Evolutionary conservation across 1,284 basidiomycete species (phyloP), one percentile per base, ranked within the genome.

Genomic region (Earliella scabrosa): DNA sequence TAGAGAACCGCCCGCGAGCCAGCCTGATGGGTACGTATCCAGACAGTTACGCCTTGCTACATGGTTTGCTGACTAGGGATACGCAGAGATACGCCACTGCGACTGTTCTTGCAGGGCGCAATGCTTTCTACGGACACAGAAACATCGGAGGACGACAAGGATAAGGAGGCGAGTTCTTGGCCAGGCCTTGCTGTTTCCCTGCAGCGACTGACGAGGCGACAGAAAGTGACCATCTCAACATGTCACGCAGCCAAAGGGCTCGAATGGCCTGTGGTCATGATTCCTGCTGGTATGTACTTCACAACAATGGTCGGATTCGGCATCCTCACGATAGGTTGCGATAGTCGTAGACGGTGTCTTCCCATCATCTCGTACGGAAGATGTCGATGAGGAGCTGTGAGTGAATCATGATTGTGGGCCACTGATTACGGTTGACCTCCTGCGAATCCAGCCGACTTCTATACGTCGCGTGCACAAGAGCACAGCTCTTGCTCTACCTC

Each of bases 161-260:
- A 75, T 38, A 81, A 80, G 58, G 82, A 82, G 59, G n/a, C n/a
- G n/a, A n/a, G 86, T 86, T 44, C 56, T 77, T 71, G 24, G 20
- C n/a, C 31, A 43, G 13, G 45, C 29, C 7, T 45, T 14, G 14
- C 7, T 31, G 10, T 9, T 29, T 2, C 14, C 1, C 14, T 13
- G 16, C 54, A 55, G 44, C 32, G 4, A 24, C 45, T 54, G 18
- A 59, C 34, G 11, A 7, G 2, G 34, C 13, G 40, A 27, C 63
- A 89, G 85, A 93, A 88, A 80, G 94, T 97, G 4, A 93, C 90
- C 0, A 86, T 97, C 40, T 84, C 90, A 0, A 97, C 94, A 0
- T 93, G 92, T 47, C 95, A 97, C 73, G 85, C 92, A 10, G 93
- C 94, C 0, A 97, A 97, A 72, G 94, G 94, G 0, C 78, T 97